Percentiles rank a stretch among this genome's conserved stretches.
These are phyloP conservation scores for Kurtzmaniella cleridarum DNA, from an alignment of 805 yeast genomes.

Conservation along the genomic window DNA sequence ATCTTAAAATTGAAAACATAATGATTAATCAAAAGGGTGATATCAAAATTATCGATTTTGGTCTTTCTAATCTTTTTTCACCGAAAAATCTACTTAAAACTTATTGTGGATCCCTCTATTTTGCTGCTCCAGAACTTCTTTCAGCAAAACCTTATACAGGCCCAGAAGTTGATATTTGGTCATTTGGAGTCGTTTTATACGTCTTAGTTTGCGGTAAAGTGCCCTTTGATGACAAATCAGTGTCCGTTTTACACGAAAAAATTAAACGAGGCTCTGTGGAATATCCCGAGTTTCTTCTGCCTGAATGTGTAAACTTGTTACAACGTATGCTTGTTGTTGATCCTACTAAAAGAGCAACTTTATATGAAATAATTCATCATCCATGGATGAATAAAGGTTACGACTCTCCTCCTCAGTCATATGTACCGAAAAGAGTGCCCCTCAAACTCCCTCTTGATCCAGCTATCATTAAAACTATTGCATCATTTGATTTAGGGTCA, in stretches of 20 bases:
- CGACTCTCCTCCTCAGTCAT: constrained; percentile 64
- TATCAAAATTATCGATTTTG: constrained; percentile 93
- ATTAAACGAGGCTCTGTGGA: constrained; percentile 90
- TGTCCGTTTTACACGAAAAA: constrained; percentile 86
- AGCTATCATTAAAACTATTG: constrained; percentile 67
- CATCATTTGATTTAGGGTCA: constrained; percentile 73
- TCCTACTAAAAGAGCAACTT: constrained; percentile 71
- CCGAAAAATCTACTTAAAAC: constrained; percentile 73
- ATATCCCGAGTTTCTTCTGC: constrained; percentile 77
- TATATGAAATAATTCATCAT: constrained; percentile 75
- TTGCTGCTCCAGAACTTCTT: constrained; percentile 96
- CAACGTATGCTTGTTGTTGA: constrained; percentile 90
- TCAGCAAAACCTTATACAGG: constrained; percentile 91
- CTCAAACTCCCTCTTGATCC: constrained; percentile 62
- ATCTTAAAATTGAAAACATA: constrained; percentile 91
- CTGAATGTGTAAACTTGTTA: constrained; percentile 73
- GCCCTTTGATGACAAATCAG: constrained; percentile 94
- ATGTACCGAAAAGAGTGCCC: constrained; percentile 76
- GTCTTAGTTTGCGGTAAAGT: constrained; percentile 97
- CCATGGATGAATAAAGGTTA: constrained; percentile 95
- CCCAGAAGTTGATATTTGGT: constrained; percentile 98
- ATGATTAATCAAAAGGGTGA: constrained; percentile 93
- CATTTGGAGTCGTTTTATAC: constrained; percentile 92
- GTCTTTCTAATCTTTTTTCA: constrained; percentile 82
- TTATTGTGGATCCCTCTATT: constrained; percentile 93